phyloP scores from a whole-genome alignment of 202 grass and related monocot species.

The Carex sylvatica region DNA sequence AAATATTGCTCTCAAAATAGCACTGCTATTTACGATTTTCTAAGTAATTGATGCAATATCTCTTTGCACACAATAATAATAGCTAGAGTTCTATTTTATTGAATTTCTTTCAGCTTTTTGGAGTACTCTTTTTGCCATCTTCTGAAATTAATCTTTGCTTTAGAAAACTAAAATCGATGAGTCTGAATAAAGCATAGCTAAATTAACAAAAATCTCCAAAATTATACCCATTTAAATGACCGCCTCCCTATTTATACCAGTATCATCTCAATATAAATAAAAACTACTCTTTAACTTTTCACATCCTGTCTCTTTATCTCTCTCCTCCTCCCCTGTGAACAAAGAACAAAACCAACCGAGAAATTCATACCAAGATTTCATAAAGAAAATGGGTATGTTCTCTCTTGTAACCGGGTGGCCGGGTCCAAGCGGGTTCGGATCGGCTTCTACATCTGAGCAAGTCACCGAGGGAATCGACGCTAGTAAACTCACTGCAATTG shows the following conservation, averaged over 20 bases:
- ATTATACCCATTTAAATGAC: neutral
- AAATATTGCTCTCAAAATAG: too few relatives aligned
- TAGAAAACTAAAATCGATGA: neutral
- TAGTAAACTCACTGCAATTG: conserved; percentile 61
- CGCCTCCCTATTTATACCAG: neutral
- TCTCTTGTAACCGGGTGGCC: conserved; percentile 62
- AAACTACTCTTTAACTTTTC: neutral
- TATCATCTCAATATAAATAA: neutral
- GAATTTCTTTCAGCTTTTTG: too few relatives aligned
- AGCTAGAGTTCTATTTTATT: too few relatives aligned
- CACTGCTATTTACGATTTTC: too few relatives aligned
- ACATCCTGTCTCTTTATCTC: neutral
- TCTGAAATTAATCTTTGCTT: neutral
- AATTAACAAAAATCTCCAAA: neutral
- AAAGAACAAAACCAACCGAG: neutral
- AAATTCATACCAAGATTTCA: neutral
- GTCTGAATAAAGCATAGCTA: neutral
- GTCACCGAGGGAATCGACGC: conserved; percentile 66
- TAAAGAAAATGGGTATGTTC: conserved; percentile 49
- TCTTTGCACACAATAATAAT: too few relatives aligned
- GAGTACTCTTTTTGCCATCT: neutral
- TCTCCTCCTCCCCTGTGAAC: neutral
- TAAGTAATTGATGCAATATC: too few relatives aligned
- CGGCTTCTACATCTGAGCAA: conserved; percentile 74
- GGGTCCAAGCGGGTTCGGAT: conserved; percentile 75